These are phyloP conservation scores for Porphyrellus cyaneotinctus DNA, from an alignment of 768 basidiomycete genomes.

Conservation along the genomic window DNA sequence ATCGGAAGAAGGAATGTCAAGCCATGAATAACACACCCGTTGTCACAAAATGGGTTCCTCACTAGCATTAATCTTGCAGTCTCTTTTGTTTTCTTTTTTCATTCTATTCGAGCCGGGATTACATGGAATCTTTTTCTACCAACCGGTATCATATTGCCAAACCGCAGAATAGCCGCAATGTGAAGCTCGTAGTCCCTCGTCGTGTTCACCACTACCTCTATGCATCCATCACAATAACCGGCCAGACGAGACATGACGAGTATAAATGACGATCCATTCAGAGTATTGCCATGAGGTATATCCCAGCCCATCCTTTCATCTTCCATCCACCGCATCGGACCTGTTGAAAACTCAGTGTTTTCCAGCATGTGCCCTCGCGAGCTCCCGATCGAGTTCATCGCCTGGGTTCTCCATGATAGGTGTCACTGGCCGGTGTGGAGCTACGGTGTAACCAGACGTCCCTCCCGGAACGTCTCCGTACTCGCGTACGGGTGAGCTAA, in stretches of 20 bases:
- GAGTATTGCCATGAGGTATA: too few relatives aligned
- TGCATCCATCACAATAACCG: too few relatives aligned
- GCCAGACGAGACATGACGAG: too few relatives aligned
- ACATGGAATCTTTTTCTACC: too few relatives aligned
- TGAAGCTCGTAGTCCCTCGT: too few relatives aligned
- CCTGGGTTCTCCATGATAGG: constrained; percentile 84
- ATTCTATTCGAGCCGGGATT: constrained; percentile 8
- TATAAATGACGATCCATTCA: too few relatives aligned
- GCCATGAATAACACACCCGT: constrained; percentile 5
- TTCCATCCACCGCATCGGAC: too few relatives aligned
- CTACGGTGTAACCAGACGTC: constrained; percentile 63
- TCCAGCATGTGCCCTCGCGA: constrained; percentile 68
- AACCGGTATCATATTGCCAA: too few relatives aligned
- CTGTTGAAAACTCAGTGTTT: constrained; percentile 23
- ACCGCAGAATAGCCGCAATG: too few relatives aligned
- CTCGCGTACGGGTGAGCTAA: constrained; percentile 72
- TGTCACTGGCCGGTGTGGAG: constrained; percentile 46
- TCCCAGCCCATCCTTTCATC: too few relatives aligned
- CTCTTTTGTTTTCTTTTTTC: constrained; percentile 12
- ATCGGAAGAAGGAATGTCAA: constrained; percentile 14
- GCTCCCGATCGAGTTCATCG: constrained; percentile 79
- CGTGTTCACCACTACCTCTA: too few relatives aligned
- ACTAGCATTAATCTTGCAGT: constrained; percentile 22
- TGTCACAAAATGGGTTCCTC: constrained; percentile 15
- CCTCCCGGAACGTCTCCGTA: constrained; percentile 55